Conservation (phyloP, 352 stramenopile species). For the Aphanomyces stellatus region DNA sequence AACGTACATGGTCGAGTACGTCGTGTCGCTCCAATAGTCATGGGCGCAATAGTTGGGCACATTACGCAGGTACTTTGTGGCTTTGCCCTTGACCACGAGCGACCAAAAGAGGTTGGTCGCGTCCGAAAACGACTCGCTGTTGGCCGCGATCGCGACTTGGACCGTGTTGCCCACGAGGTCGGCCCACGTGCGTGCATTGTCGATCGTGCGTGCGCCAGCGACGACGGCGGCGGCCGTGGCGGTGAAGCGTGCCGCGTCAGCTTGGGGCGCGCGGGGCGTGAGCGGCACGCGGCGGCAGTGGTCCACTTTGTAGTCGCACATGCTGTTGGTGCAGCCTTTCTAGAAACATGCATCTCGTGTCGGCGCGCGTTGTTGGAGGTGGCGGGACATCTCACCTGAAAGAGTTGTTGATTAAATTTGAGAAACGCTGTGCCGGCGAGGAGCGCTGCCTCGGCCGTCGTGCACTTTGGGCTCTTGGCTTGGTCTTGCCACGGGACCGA, state of each 20-base stretch:
- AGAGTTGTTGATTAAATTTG: slow-evolving; percentile 2
- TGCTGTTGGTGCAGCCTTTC: not conserved
- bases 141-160: not conserved
- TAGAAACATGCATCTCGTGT: not conserved
- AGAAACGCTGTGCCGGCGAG: not conserved
- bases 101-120: not conserved
- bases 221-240: not conserved
- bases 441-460: not conserved
- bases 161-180: not conserved
- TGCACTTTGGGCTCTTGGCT: not conserved
- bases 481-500: not conserved
- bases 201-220: not conserved
- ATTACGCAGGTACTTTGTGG: not conserved
- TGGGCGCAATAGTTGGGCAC: slow-evolving; percentile 3
- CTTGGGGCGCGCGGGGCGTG: no score
- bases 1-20: slow-evolving; percentile 4
- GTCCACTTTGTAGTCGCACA: slow-evolving; percentile 6
- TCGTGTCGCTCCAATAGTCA: not conserved
- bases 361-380: not conserved
- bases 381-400: not conserved
- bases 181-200: not conserved
- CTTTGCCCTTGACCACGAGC: not conserved
- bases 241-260: not conserved
- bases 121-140: not conserved
- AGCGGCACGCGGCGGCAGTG: slow-evolving; percentile 8